Conservation (phyloP, 148 eudicot genomes). For the Chenopodium quinoa region DNA sequence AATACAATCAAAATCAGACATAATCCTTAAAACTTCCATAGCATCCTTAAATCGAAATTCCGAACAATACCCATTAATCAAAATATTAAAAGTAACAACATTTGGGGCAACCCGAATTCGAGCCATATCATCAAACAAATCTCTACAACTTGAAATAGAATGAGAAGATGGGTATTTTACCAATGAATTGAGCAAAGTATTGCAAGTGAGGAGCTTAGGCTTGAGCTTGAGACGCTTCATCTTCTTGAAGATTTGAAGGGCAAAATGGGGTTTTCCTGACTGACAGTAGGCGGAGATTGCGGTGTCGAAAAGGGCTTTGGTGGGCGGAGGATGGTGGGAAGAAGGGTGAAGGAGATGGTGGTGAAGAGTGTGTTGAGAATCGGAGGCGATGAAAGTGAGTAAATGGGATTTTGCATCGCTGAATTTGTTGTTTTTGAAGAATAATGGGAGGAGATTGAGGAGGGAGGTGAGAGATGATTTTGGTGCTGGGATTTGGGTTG, state of each 20-base stretch:
- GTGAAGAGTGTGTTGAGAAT: conserved; percentile 48
- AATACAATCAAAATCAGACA: conserved; percentile 44
- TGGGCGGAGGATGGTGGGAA: conserved; percentile 32
- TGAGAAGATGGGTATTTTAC: conserved; percentile 50
- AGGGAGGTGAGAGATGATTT: conserved; percentile 39
- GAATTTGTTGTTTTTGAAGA: conserved; percentile 55
- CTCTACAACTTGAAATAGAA: conserved; percentile 33
- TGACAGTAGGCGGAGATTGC: conserved; percentile 56
- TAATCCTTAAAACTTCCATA: conserved; percentile 41
- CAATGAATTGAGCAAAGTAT: conserved; percentile 53
- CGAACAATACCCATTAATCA: conserved; percentile 68
- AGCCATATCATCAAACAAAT: conserved; percentile 49
- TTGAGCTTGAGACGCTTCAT: conserved; percentile 51
- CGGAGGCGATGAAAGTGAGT: conserved; percentile 44
- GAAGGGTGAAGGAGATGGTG: conserved; percentile 54
- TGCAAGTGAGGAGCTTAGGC: conserved; percentile 60
- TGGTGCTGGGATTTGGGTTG: conserved; percentile 2
- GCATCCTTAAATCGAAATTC: conserved; percentile 56
- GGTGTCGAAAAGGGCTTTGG: conserved; percentile 54
- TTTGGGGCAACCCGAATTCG: conserved; percentile 46
- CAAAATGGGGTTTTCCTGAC: conserved; percentile 51
- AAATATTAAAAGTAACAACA: conserved; percentile 56
- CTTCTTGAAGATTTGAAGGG: conserved; percentile 53
- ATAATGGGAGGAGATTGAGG: conserved; percentile 43
- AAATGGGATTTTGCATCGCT: conserved; percentile 54